phyloP scores from a whole-genome alignment of 176 grass and related monocot genomes.

The Sorghum bicolor region Sorghum_bicolor_NCBIv3 NC_012872.2:61421001-61421500 shows the following conservation, averaged over 20 bases:
- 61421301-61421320: neutral
- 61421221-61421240: slow-evolving; percentile 33
- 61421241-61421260: slow-evolving; percentile 14
- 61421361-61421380: neutral
- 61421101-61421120: slow-evolving; percentile 36
- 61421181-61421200: slow-evolving; percentile 26
- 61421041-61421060: slow-evolving; percentile 30
- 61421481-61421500: slow-evolving; percentile 2
- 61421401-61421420: slow-evolving; percentile 50
- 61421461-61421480: slow-evolving; percentile 33
- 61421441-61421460: slow-evolving; percentile 49
- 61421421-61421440: slow-evolving; percentile 52
- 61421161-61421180: slow-evolving; percentile 42
- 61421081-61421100: slow-evolving; percentile 48
- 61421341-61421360: neutral
- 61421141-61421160: slow-evolving; percentile 49
- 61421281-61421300: too few relatives aligned
- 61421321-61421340: too few relatives aligned
- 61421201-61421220: slow-evolving; percentile 46
- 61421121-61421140: slow-evolving; percentile 32
- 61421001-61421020: slow-evolving; percentile 33
- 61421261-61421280: too few relatives aligned
- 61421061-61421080: slow-evolving; percentile 34
- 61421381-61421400: slow-evolving; percentile 39
- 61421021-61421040: slow-evolving; percentile 23